Base-by-base conservation (phyloP, 768 basidiomycete genomes). In the Tubosaeta sp. region DNA sequence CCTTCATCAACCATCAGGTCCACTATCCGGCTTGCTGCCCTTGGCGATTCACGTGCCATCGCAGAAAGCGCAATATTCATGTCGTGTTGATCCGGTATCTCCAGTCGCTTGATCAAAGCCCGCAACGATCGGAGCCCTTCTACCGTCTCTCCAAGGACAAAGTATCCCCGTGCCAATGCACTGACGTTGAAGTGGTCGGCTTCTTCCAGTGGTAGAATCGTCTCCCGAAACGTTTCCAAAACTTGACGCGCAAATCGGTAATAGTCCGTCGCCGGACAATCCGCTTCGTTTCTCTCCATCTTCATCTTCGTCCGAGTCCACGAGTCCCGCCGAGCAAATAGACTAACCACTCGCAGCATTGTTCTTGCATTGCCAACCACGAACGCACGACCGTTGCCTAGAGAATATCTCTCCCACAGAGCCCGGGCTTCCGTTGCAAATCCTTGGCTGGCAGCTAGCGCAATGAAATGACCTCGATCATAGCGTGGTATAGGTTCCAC, bases 31-130 rank as follows among this genome's bases (percentile, higher is more conserved):
- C 68, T 69, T 1, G 81, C 87, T 14, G 59, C 59, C 11, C 67
- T 66, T 19, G 83, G 78, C 38, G 76, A 68, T 54, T 74, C 63
- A 51, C 73, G 69, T 24, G 84, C 78, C 46, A 86, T 64, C 10
- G 75, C 78, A 3, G 73, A 71, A 48, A 89, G 72, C 35, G 75
- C 76, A 44, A 89, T 78, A 58, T 86, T 87, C 44, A 86, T 69
- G 59, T 89, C 87, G 60, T 79, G 70, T 34, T 76, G 55, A 63
- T 88, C 84, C 14, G 84, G 84, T 46, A 76, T 59, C 61, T 83
- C 78, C 49, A 61, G 66, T 44, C 81, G 78, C 21, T 63, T 55
- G 35, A 80, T 61, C 32, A 86, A 60, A 48, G 75, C 49, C 46
- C 69, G 70, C 58, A 88, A 69, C 21, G 73, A 67, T 10, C 65